A percentile compares a stretch with the other conserved stretches of the same genome.
Evolutionary conservation across 371 early-diverging fungal genomes (phyloP).

Genomic region (Coemansia sp.): DNA sequence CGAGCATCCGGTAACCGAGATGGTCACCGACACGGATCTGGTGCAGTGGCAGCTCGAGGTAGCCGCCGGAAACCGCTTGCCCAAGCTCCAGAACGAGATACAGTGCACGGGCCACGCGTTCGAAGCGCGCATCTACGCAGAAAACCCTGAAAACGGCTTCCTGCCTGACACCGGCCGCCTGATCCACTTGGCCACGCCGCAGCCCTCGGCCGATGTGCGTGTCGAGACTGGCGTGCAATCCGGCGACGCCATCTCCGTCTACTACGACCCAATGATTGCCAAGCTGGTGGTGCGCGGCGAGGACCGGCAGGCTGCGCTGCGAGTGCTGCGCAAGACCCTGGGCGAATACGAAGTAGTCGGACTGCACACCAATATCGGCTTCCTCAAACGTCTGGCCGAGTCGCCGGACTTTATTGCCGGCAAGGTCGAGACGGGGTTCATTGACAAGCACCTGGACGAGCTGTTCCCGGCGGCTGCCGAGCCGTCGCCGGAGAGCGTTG

Average conservation of each 20-base stretch:
- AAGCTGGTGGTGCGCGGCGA: slow-evolving; percentile 88
- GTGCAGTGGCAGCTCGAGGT: slow-evolving; percentile 61
- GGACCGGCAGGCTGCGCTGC: slow-evolving; percentile 82
- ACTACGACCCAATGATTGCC: slow-evolving; percentile 98
- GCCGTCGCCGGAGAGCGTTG: slow-evolving; percentile 58
- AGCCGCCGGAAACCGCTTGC: slow-evolving; percentile 32
- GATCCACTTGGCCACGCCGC: slow-evolving; percentile 68
- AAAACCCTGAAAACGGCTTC: slow-evolving; percentile 89
- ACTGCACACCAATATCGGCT: slow-evolving; percentile 88
- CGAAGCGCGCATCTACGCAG: slow-evolving; percentile 97
- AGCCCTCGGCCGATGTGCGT: slow-evolving; percentile 65
- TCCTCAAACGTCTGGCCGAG: slow-evolving; percentile 73
- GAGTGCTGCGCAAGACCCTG: slow-evolving; percentile 76
- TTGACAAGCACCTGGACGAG: slow-evolving; percentile 70
- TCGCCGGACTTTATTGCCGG: slow-evolving; percentile 85
- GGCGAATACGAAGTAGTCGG: slow-evolving; percentile 84
- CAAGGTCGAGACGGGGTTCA: slow-evolving; percentile 94
- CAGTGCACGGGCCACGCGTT: slow-evolving; percentile 85
- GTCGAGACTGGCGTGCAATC: slow-evolving; percentile 91
- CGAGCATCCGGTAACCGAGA: slow-evolving; percentile 97
- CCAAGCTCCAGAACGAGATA: slow-evolving; percentile 65
- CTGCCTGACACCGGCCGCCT: slow-evolving; percentile 93
- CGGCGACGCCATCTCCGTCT: slow-evolving; percentile 89
- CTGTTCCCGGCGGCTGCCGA: slow-evolving; percentile 61
- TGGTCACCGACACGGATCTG: slow-evolving; percentile 90